Conservation (phyloP, 148 eudicot species). For the Suaeda aralocaspica region DNA sequence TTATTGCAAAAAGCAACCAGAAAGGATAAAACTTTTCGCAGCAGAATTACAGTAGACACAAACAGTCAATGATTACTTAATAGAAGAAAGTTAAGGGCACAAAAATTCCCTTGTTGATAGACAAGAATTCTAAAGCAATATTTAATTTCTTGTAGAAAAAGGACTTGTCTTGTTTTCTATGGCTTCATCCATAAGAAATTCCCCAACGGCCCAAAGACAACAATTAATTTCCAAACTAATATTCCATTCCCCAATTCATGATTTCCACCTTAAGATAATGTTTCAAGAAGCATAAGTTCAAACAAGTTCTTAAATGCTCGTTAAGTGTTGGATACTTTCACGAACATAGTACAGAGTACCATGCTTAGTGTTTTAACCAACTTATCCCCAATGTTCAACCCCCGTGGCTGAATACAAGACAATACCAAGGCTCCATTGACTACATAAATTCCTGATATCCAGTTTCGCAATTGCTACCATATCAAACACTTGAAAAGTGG, state of each 20-base stretch:
- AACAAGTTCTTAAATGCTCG: neutral
- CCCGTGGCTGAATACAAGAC: neutral
- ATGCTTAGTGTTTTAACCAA: neutral
- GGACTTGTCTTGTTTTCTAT: neutral
- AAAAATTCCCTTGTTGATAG: no score
- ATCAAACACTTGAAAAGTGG: neutral
- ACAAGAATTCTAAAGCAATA: no score
- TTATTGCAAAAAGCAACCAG: no score
- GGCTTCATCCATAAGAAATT: neutral
- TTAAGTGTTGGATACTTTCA: neutral
- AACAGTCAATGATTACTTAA: no score
- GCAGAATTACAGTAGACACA: no score
- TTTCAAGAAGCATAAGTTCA: neutral
- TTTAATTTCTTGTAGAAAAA: no score
- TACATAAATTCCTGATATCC: neutral
- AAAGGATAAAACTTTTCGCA: no score
- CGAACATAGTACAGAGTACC: neutral
- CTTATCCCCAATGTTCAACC: neutral
- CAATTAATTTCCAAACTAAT: neutral
- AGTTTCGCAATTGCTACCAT: neutral
- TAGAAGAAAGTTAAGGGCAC: no score
- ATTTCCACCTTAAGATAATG: neutral
- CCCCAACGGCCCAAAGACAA: no score
- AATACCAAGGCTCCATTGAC: neutral
- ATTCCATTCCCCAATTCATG: neutral